Base-by-base conservation (phyloP, 805 yeast genomes). In the Starmerella riodocensis region DNA sequence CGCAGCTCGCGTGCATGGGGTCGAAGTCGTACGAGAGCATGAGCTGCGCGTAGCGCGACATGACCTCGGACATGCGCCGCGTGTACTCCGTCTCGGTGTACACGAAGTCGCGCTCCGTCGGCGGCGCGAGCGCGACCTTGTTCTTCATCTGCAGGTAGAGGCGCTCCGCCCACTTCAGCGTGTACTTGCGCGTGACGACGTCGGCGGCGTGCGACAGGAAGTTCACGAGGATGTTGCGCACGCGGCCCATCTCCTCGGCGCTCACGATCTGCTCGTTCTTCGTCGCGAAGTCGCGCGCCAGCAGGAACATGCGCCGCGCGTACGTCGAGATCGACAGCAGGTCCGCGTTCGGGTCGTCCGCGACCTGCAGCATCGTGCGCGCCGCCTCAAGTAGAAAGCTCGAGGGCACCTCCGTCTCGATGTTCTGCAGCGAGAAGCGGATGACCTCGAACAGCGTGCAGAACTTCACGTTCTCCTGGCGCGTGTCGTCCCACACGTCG, bases 351-450 rank as follows among this genome's bases (percentile, higher is more conserved):
- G 55, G 46, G 25, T 66, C 62, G 34, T 42, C 42, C 13, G 73
- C 55, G 25, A 73, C 67, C 35, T 73, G 73, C 37, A 78, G 59
- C 27, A 76, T 56, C 0, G 84, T 66, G 1, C 78, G 55, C 0
- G 76, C 69, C 0, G 77, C 73, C 70, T 82, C 78, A 1, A 78
- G 68, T 34, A 86, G 61, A 53, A 81, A 85, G 45, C 79, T 72
- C 0, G 94, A 79, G 6, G 96, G 95, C 53, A 77, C 75, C 16
- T 73, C 55, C 0, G 93, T 80, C 28, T 65, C 62, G 44, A 83
- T 76, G 42, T 76, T 63, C 47, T 69, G 71, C 51, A 81, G 55
- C 30, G 76, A 70, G 31, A 73, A 64, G 14, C 62, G 65, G 39
- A 81, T 59, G 39, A 84, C 63, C 60, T 85, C 93, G 41, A 76